Base-by-base conservation (phyloP, 371 early-diverging fungal genomes). In the Mucor indicus region DNA sequence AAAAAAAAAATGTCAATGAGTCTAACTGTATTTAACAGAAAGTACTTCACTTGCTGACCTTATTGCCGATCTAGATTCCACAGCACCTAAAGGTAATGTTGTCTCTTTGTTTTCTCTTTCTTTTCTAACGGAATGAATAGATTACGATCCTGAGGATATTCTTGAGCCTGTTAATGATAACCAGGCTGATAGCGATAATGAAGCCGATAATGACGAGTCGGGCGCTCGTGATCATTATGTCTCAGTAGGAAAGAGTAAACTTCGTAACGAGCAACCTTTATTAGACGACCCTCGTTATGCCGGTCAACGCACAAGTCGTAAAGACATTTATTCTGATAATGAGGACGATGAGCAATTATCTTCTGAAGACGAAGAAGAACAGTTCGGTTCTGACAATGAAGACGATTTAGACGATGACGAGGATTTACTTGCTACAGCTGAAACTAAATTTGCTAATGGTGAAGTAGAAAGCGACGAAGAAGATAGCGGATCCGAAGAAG, bases 261-360 rank as follows among this genome's bases (percentile, higher is more conserved):
- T 91, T 50, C 80, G 90, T 35, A 79, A 62, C 15, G 61, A 77
- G 20, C 75, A 77, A 3, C 75, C 86, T 22, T 59, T 79, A 9
- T 67, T 88, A 48, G 83, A 85, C 44, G 91, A 90, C 48, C 85
- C 87, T 12, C 89, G 89, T 41, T 92, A 92, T 63, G 62, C 69
- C 29, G 92, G 92, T 36, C 79, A 86, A 50, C 75, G 75, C 29
- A 70, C 74, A 23, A 85, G 79, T 39, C 80, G 87, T 48, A 83
- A 82, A 53, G 78, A 69, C 21, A 63, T 85, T 6, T 87, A 76
- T 39, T 74, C 69, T 19, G 55, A 69, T 11, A 64, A 71, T 10
- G 75, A 79, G 23, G 72, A 72, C 10, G 64, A 71, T 10, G 70
- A 70, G 17, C n/a, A n/a, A n/a, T n/a, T n/a, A n/a, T n/a, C n/a